Base-by-base conservation (phyloP, 2,329 filamentous ascomycete species). In the Mycosphaerella arachidis region DNA sequence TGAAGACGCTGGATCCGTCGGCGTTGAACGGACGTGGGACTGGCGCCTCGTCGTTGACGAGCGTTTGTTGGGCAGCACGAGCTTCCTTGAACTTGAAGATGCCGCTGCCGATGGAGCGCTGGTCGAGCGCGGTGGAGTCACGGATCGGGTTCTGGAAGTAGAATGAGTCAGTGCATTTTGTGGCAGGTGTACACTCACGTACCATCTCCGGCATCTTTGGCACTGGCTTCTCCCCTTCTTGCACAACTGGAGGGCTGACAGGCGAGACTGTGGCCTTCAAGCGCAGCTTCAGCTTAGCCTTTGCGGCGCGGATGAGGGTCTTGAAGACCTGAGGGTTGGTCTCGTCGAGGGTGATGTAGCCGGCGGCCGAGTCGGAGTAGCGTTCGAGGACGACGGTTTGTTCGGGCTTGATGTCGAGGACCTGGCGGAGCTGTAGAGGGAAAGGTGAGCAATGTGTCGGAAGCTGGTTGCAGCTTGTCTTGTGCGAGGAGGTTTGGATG, bases 201-300 rank as follows among this genome's bases (percentile, higher is more conserved):
- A 57, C 48, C 55, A 48, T 48, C 10, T 46, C 48, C 40, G 54
- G 30, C 48, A 45, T 56, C 48, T 53, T 54, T 18, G 66, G 61
- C 9, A 60, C 33, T n/a, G 55, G 57, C 56, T 61, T 58, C 57
- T 66, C 60, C 24, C 61, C 56, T 13, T 61, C 58, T 46, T 50
- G 61, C 33, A 59, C 62, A 18, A 51, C 60, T 12, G 63, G 50
- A 37, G 48, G 43, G 37, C 57, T 58, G 46, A 63, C 16, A 12
- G 71, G 67, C 6, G 67, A 67, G 50, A 73, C 69, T n/a, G 72
- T 72, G 4, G 71, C 72, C 65, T 71, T 90, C 61, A 99, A 84
- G 76, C 94, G 92, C 68, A 99, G 87, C 86, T 97, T 99, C 66
- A 92, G 86, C 83, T 99, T 99, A 40, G 94, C 94, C 81, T 97